Base-by-base conservation (phyloP, 2,329 filamentous ascomycete genomes). In the Didymella exigua region DNA sequence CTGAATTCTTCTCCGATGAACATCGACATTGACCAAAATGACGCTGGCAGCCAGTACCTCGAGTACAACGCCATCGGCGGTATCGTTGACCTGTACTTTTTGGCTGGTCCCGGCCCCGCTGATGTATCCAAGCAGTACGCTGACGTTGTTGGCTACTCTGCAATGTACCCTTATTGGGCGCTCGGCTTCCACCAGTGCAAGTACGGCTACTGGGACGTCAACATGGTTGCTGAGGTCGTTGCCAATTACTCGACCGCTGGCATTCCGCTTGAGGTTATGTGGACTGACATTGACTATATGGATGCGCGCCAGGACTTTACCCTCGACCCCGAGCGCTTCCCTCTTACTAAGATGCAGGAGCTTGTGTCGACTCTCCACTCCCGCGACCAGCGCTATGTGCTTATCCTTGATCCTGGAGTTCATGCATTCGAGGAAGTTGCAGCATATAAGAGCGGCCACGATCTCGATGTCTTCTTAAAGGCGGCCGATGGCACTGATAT, bases 51-150 rank as follows among this genome's bases (percentile, higher is more conserved):
- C 6, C 86, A 93, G 69, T 91, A 87, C 54, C 81, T 95, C 5
- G 89, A 93, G 74, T 95, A 93, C 76, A 91, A 93, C 71, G 85
- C 85, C 1, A 80, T 93, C 0, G 90, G 90, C 6, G 90, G 91
- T 9, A 82, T 93, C 18, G 70, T 95, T 2, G 91, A 93, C 71
- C 69, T 83, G 24, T 83, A 82, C 70, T 82, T 83, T 68, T 56
- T 83, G 52, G 75, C 79, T 29, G 81, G 81, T 3, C 77, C 77
- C 3, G 63, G 74, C 14, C 81, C 81, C 4, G 71, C 73, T 9
- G 74, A 79, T 9, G 81, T 80, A 4, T 77, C 79, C 5, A 72
- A 75, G 61, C 80, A 82, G 60, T 83, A 82, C 54, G 76, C 79
- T 2, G 78, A 80, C n/a, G 68, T 82, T 14, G 78, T 78, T 33